A percentile compares a stretch with the other conserved stretches of the same genome.
Conservation (phyloP, 441 rosid species). For the Iberis amara region DNA sequence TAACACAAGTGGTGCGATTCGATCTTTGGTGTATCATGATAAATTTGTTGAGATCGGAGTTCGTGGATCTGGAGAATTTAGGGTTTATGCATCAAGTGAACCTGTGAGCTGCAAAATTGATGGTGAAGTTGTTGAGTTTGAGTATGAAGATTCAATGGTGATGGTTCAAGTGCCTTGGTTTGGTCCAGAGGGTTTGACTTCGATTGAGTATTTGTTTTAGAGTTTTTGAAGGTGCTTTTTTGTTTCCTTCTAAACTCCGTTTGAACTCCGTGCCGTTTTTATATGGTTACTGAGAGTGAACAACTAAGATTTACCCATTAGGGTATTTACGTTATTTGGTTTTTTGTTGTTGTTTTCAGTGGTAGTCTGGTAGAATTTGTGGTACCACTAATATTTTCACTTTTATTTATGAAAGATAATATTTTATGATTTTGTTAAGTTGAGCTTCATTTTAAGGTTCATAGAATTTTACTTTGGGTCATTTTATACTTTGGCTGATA, state of each 20-base stretch:
- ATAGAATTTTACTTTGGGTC: too few relatives aligned
- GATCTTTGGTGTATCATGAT: slow-evolving; percentile 34
- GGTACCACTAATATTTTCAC: slow-evolving; percentile 8
- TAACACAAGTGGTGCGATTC: slow-evolving; percentile 68
- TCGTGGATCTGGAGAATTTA: slow-evolving; percentile 59
- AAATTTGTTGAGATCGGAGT: slow-evolving; percentile 39
- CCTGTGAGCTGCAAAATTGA: slow-evolving; percentile 55
- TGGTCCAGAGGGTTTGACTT: slow-evolving; percentile 36
- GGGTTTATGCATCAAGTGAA: slow-evolving; percentile 51
- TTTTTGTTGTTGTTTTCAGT: neutral
- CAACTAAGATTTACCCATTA: slow-evolving; percentile 4
- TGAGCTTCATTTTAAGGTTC: too few relatives aligned
- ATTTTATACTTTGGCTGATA: too few relatives aligned
- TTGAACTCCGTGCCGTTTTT: slow-evolving; percentile 13
- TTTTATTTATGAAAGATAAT: too few relatives aligned
- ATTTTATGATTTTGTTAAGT: too few relatives aligned
- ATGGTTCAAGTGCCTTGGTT: slow-evolving; percentile 60
- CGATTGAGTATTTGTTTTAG: slow-evolving; percentile 48
- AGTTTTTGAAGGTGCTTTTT: slow-evolving; percentile 1
- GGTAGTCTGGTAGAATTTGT: slow-evolving; percentile 5
- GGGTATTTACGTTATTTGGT: slow-evolving; percentile 2
- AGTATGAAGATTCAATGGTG: slow-evolving; percentile 45
- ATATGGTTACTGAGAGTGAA: slow-evolving; percentile 30
- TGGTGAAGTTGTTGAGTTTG: slow-evolving; percentile 46
- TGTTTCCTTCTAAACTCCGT: slow-evolving; percentile 19